phyloP scores from a whole-genome alignment of 306 rosid species.

The Corylus americana region DNA sequence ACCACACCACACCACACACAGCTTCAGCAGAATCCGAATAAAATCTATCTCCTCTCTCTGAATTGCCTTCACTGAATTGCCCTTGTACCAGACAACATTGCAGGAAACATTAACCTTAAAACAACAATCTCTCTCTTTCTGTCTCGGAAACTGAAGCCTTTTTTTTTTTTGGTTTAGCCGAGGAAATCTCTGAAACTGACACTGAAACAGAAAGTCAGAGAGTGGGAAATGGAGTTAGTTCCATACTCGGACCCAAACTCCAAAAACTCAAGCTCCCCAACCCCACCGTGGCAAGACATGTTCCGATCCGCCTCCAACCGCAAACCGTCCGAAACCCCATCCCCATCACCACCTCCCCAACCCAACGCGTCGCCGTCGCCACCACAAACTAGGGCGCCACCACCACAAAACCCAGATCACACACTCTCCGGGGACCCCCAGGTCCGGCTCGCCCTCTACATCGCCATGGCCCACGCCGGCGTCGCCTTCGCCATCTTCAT shows the following conservation, averaged over 20 bases:
- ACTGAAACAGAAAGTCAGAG: not conserved
- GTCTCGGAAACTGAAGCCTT: not conserved
- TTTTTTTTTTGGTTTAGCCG: not conserved
- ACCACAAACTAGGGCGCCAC: not conserved
- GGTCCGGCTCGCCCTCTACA: slow-evolving; percentile 81
- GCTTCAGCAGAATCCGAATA: not conserved
- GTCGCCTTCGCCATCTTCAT: slow-evolving; percentile 74
- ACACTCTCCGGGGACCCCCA: slow-evolving; percentile 75
- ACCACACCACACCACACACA: no score
- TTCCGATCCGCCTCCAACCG: slow-evolving; percentile 80
- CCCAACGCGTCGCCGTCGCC: slow-evolving; percentile 24
- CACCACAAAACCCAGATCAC: slow-evolving; percentile 40
- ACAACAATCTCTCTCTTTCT: slow-evolving; percentile 5
- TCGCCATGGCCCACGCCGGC: slow-evolving; percentile 96
- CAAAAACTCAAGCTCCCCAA: slow-evolving; percentile 26
- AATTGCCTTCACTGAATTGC: no score
- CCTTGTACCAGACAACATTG: not conserved
- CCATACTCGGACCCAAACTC: slow-evolving; percentile 65
- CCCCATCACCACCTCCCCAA: slow-evolving; percentile 29
- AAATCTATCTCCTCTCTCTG: not conserved
- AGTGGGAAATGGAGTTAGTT: slow-evolving; percentile 56
- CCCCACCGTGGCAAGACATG: slow-evolving; percentile 96
- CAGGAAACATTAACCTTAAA: not conserved
- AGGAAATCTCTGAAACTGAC: not conserved
- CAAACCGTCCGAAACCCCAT: slow-evolving; percentile 29